phyloP scores from a whole-genome alignment of 2,329 filamentous ascomycete species.

The Aspergillus aculeatinus region DNA sequence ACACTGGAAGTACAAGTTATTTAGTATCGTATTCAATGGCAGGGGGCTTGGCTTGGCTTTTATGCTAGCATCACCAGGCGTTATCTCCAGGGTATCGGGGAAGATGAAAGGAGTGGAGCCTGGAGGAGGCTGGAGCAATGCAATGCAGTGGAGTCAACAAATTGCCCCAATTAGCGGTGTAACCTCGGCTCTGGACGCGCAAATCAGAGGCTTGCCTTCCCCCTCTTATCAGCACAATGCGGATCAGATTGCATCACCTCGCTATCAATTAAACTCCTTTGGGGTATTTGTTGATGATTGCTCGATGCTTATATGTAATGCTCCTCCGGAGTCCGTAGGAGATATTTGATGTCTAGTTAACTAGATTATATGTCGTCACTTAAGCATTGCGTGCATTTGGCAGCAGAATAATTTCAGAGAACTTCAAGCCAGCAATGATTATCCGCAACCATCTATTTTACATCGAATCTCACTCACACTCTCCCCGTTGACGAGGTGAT shows the following conservation, averaged over 20 bases:
- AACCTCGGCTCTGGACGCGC: background rate
- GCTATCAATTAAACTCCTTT: background rate
- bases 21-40: no score
- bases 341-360: background rate
- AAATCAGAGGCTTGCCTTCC: background rate
- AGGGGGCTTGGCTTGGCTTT: background rate
- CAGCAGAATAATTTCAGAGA: no score
- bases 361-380: no score
- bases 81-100: background rate
- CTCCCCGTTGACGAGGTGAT: conserved; percentile 29
- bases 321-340: background rate
- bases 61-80: background rate
- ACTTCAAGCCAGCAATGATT: no score
- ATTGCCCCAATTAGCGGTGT: background rate
- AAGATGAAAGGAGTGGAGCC: no score
- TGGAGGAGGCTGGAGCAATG: background rate
- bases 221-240: background rate
- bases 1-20: background rate
- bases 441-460: no score
- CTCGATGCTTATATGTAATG: background rate
- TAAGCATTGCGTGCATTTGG: no score
- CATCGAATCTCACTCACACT: background rate
- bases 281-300: background rate
- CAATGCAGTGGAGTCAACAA: background rate
- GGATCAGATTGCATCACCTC: background rate